Base-by-base conservation (phyloP, 306 rosid genomes). In the Morella rubra region DNA sequence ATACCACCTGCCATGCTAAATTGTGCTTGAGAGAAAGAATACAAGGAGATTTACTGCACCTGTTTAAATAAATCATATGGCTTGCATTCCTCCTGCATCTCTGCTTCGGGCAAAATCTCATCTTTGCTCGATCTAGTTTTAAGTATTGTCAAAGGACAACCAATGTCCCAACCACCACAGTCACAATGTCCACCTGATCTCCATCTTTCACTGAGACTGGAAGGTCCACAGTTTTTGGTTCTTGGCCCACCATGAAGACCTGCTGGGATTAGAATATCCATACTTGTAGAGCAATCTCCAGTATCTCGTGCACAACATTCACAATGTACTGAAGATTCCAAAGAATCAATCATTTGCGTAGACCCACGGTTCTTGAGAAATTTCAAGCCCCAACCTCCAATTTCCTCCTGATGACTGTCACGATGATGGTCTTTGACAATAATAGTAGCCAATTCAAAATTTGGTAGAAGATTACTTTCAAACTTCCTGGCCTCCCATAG, bases 91-190 rank as follows among this genome's bases (percentile, higher is more conserved):
- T 85, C 91, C 61, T 76, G 90, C 7, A 52, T 65, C 69, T 90
- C 88, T 8, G 62, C 76, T 55, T 70, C 81, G 59, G 88, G 77
- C 42, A 80, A 61, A 76, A 19, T 71, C 27, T 85, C 86, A 9
- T 73, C 85, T 52, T 80, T 81, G 77, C 76, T 73, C 27, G 86
- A 80, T 86, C 80, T 70, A 67, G 87, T 87, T 76, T 88, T 78
- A 71, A 91, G 90, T 45, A 93, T 84, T 4, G 97, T 91, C 59
- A 96, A 84, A 73, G 98, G 94, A 71, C 99, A 96, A 67, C 99
- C 99, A 72, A 88, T 81, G 81, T 96, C 99, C 99, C 99, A 96
- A 85, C 99, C 99, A 67, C 98, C 99, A 80, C 99, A 96, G 78
- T 93, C 94, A 73, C 99, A 96, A 53, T 44, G 85, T 52, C 99